Evolutionary conservation across 352 stramenopile species (phyloP).

Genomic region (Aphanomyces stellatus): DNA sequence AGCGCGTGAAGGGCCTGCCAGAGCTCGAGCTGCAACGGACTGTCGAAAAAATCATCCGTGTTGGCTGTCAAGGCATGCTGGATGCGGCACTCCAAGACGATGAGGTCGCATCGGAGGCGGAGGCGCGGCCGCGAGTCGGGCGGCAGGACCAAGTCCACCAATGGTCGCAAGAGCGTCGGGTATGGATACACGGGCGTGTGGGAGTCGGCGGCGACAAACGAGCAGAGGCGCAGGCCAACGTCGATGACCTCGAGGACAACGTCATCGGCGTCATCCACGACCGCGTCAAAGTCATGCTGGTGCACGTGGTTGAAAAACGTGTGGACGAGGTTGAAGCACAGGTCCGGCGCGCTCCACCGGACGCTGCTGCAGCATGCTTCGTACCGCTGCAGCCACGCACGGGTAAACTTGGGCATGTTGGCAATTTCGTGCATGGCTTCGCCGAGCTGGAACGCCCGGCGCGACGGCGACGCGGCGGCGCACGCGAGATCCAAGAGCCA

Average conservation of each 20-base stretch:
- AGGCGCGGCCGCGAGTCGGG: not conserved
- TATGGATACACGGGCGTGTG: too few species aligned
- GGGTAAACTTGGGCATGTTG: not conserved
- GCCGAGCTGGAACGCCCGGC: not conserved
- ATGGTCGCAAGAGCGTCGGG: too few species aligned
- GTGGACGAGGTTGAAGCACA: not conserved
- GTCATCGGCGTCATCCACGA: too few species aligned
- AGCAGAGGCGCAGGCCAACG: not conserved
- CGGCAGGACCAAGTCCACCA: not conserved
- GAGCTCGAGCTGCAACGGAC: not conserved
- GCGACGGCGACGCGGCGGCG: not conserved
- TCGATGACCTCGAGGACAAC: not conserved
- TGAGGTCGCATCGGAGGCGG: not conserved
- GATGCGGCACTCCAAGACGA: not conserved
- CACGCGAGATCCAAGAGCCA: constrained; percentile 5
- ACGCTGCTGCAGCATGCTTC: not conserved
- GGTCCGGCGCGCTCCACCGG: not conserved
- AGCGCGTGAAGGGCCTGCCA: not conserved
- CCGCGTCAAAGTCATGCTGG: not conserved
- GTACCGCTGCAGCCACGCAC: not conserved
- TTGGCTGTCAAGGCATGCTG: not conserved
- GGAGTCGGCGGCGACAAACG: not conserved
- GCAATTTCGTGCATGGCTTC: not conserved
- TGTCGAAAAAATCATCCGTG: not conserved
- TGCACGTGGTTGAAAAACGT: not conserved